Evolutionary conservation across 129 eudicot genomes (phyloP).

Genomic region (Sambucus nigra): DNA sequence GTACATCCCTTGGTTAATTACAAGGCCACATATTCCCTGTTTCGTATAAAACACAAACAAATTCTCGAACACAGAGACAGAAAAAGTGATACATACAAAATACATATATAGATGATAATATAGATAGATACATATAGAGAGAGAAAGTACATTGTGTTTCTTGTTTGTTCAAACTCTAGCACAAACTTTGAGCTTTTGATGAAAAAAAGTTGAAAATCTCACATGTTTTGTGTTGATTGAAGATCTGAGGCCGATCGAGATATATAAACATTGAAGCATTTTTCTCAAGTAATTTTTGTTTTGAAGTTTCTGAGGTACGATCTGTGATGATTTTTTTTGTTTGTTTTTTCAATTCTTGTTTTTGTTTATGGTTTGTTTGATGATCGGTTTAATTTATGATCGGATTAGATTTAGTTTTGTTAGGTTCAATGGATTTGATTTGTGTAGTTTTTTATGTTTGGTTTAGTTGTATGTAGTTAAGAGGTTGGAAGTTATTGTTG

Average conservation of each 20-base stretch:
- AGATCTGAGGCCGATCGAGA: constrained; percentile 5
- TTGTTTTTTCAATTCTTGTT: background rate
- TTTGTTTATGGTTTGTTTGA: constrained; percentile 6
- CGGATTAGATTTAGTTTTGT: background rate
- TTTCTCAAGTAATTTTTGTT: constrained; percentile 30
- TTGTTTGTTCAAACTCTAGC: constrained; percentile 11
- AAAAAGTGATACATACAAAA: background rate
- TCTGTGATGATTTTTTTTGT: constrained; percentile 2
- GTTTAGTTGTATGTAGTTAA: background rate
- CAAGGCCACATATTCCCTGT: constrained; percentile 32
- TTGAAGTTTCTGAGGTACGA: constrained; percentile 35
- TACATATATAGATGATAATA: background rate
- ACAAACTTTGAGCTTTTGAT: background rate
- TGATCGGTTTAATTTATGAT: constrained; percentile 16
- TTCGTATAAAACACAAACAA: background rate
- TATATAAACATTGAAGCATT: constrained; percentile 9
- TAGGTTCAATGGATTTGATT: background rate
- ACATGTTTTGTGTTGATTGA: background rate
- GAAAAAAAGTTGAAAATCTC: background rate
- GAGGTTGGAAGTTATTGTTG: background rate
- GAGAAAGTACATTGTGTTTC: constrained; percentile 18
- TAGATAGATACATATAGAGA: constrained; percentile 13
- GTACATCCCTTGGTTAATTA: constrained; percentile 13
- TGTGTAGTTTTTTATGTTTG: background rate
- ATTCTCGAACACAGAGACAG: background rate